Base-by-base conservation (phyloP, 192 early-diverging fungal genomes). In the Umbelopsis ramanniana region DNA sequence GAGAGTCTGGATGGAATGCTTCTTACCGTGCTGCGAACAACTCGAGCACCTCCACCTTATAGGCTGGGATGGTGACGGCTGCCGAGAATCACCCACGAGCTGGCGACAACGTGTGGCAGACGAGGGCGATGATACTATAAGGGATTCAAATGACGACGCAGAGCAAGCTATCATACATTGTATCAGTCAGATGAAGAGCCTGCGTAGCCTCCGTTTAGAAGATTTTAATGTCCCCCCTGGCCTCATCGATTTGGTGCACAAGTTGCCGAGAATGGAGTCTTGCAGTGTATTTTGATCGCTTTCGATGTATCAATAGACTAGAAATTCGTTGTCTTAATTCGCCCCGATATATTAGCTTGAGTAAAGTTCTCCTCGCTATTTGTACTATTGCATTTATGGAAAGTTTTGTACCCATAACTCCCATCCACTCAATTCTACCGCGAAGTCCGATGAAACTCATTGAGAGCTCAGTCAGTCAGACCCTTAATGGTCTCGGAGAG, bases 1-100 rank as follows among this genome's bases (percentile, higher is more conserved):
- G 12, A 48, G 52, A 38, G 52, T 70, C 12, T 70, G 69, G 69
- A 45, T 48, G 22, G 50, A 70, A 11, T 70, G 69, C 21, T 53
- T 70, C 35, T 23, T 70, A 9, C 69, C 69, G 4, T 53, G 69
- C 52, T 52, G 48, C 22, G 19, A 48, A 21, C 23, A 33, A 17
- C 69, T 70, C 17, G 52, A 70, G 52, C 14, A 70, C 29, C 21
- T 70, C 5, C 47, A 53, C 24, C 26, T 70, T 10, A 48, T 70
- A 14, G 52, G 69, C 11, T 70, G 47, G 57, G 57, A 63, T n/a
- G 57, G 57, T 3, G 57, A 63, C 14, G 57, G 57, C 11, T 63
- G 26, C 17, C 57, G 57, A 17, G 57, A 63, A 37, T 63, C 57
- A 38, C 57, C 57, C 2, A 37, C 6, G 4, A 63, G 57, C 57